Conservation (phyloP, 805 yeast genomes). For the Blastobotrys terrestris region DNA sequence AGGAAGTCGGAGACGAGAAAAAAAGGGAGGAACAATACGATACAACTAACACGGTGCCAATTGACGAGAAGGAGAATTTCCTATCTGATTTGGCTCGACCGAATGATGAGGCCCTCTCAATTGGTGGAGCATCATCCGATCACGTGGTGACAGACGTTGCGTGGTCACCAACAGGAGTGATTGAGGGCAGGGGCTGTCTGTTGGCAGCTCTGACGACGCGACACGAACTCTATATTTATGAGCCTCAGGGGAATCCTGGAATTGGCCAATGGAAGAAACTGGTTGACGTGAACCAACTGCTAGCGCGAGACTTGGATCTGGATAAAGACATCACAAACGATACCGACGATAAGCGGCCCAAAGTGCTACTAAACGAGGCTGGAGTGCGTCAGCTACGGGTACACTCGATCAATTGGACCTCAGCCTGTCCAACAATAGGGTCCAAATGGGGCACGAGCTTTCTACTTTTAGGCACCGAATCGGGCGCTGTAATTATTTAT, state of each 20-base stretch:
- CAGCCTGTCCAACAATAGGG: not conserved
- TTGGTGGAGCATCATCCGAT: conserved; percentile 12
- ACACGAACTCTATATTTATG: conserved; percentile 14
- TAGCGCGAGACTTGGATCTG: conserved; percentile 5
- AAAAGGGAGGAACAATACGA: conserved; percentile 12
- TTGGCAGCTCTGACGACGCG: conserved; percentile 15
- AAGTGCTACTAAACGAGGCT: not conserved
- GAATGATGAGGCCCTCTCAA: conserved; percentile 12
- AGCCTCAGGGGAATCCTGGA: conserved; percentile 11
- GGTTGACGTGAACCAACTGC: conserved; percentile 1
- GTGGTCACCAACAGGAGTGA: conserved; percentile 22
- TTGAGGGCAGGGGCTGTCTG: conserved; percentile 8
- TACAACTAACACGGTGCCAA: conserved; percentile 9
- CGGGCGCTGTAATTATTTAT: conserved; percentile 15
- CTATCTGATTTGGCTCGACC: not conserved
- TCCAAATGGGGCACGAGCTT: conserved; percentile 20
- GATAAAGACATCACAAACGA: not conserved
- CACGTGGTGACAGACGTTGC: conserved; percentile 13
- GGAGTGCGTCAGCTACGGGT: conserved; percentile 6
- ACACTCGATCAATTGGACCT: conserved; percentile 18
- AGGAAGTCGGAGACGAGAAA: conserved; percentile 4
- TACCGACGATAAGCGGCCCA: not conserved
- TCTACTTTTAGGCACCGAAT: conserved; percentile 19
- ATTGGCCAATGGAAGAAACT: conserved; percentile 12
- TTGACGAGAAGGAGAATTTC: conserved; percentile 5